Evolutionary conservation across 176 grass and related monocot species (phyloP).

Genomic region (Paspalum notatum): DNA sequence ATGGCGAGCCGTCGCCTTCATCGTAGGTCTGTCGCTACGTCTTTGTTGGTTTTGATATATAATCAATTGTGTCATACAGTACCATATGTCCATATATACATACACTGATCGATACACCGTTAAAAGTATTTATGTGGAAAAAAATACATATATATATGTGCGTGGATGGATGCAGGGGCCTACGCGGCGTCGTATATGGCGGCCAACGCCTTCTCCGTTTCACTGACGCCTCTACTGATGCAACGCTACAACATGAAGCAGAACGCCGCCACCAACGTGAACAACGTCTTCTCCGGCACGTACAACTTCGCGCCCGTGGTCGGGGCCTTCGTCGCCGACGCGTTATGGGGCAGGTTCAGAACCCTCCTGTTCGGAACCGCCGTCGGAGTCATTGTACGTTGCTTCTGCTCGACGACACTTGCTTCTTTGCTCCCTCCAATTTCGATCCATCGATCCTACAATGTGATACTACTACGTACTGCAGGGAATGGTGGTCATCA

Average conservation of each 20-base stretch:
- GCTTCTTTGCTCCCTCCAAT: no score
- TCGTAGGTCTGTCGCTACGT: slow-evolving; percentile 6
- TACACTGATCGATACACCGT: no score
- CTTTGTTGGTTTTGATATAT: no score
- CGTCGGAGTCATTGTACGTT: not conserved
- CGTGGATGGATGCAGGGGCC: not conserved
- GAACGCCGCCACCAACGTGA: slow-evolving; percentile 16
- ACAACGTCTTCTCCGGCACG: slow-evolving; percentile 37
- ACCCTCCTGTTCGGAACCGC: slow-evolving; percentile 30
- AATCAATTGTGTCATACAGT: no score
- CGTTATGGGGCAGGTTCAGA: slow-evolving; percentile 46
- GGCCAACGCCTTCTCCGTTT: not conserved
- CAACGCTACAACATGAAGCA: slow-evolving; percentile 28
- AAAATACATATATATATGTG: not conserved
- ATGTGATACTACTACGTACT: not conserved
- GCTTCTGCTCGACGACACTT: not conserved
- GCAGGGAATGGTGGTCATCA: slow-evolving; percentile 38
- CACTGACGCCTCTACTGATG: slow-evolving; percentile 17
- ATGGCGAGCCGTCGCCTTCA: slow-evolving; percentile 31
- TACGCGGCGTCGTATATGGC: not conserved
- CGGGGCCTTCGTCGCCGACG: slow-evolving; percentile 60
- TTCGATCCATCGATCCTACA: not conserved
- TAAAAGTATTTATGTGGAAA: no score
- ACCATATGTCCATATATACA: no score
- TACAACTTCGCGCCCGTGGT: slow-evolving; percentile 41